Evolutionary conservation across 495 filamentous ascomycete genomes (phyloP).

Genomic region (Aspergillus panamensis): DNA sequence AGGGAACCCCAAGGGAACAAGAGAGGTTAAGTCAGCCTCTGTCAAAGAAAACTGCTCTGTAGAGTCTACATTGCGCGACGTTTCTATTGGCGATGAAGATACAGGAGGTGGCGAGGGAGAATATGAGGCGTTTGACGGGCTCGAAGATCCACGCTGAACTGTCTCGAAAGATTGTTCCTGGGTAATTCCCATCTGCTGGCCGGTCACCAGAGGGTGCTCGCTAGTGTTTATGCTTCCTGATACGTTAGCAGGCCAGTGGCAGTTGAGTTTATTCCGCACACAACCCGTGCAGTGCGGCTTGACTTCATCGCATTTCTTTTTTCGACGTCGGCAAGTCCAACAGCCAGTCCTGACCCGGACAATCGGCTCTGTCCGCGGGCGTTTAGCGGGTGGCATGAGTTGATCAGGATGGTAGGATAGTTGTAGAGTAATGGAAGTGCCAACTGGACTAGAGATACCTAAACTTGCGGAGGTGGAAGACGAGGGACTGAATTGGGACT

Average conservation of each 20-base stretch:
- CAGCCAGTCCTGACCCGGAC: conserved; percentile 62
- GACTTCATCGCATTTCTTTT: conserved; percentile 90
- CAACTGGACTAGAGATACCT: neutral
- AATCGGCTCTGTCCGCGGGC: conserved; percentile 28
- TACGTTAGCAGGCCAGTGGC: conserved; percentile 31
- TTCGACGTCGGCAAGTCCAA: conserved; percentile 79
- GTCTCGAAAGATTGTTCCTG: neutral
- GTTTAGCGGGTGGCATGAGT: conserved; percentile 38
- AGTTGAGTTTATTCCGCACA: conserved; percentile 33
- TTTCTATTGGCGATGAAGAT: neutral
- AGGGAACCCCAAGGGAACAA: neutral
- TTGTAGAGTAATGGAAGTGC: neutral
- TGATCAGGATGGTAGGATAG: neutral
- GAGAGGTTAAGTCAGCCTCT: neutral
- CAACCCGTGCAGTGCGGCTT: conserved; percentile 68
- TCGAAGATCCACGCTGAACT: neutral
- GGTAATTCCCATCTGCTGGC: neutral
- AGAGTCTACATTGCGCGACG: conserved; percentile 1
- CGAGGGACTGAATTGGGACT: no score
- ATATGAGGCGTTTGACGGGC: neutral
- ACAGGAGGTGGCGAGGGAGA: conserved; percentile 1
- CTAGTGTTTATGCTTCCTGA: conserved; percentile 9
- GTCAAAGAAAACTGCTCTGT: neutral
- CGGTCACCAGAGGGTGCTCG: neutral
- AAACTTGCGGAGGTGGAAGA: no score